Conservation (phyloP, 2,329 filamentous ascomycete species). For the Sporothrix globosa region DNA sequence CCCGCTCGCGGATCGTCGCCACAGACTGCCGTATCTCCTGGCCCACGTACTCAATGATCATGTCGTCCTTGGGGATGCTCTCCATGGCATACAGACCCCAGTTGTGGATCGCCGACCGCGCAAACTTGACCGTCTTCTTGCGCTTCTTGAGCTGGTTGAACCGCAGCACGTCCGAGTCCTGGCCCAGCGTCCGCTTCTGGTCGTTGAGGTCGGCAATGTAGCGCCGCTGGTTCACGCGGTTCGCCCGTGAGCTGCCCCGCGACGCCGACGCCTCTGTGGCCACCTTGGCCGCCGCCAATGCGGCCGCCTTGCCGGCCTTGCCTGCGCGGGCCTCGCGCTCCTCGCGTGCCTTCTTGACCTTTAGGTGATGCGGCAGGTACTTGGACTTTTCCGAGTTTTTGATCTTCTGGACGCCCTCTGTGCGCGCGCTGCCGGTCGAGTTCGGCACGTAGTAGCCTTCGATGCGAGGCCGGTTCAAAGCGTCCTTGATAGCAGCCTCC, state of each 20-base stretch:
- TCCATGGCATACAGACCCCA: conserved; percentile 98
- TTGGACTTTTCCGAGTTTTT: conserved; percentile 97
- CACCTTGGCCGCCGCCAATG: conserved; percentile 71
- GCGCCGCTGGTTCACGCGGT: conserved; percentile 92
- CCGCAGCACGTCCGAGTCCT: conserved; percentile 86
- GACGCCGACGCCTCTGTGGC: conserved; percentile 78
- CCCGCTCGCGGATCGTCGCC: conserved; percentile 89
- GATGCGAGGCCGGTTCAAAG: conserved; percentile 48
- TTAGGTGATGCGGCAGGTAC: conserved; percentile 96
- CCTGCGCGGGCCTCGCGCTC: conserved; percentile 77
- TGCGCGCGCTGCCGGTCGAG: conserved; percentile 79
- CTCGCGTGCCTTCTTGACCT: conserved; percentile 87
- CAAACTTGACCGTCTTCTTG: conserved; percentile 98
- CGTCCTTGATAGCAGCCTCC: conserved; percentile 24
- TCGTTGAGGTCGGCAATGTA: conserved; percentile 94
- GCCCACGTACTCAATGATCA: conserved; percentile 99
- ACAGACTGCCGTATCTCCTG: conserved; percentile 97
- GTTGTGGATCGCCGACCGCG: conserved; percentile 95
- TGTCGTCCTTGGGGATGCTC: conserved; percentile 94
- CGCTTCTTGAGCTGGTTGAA: conserved; percentile 99
- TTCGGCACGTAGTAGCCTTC: conserved; percentile 83
- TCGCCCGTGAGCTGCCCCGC: conserved; percentile 82
- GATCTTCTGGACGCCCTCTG: conserved; percentile 93
- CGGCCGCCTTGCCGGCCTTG: conserved; percentile 66
- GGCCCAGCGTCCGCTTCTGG: conserved; percentile 82